Conservation (phyloP, 192 early-diverging fungal species). For the Backusella psychrophila region DNA sequence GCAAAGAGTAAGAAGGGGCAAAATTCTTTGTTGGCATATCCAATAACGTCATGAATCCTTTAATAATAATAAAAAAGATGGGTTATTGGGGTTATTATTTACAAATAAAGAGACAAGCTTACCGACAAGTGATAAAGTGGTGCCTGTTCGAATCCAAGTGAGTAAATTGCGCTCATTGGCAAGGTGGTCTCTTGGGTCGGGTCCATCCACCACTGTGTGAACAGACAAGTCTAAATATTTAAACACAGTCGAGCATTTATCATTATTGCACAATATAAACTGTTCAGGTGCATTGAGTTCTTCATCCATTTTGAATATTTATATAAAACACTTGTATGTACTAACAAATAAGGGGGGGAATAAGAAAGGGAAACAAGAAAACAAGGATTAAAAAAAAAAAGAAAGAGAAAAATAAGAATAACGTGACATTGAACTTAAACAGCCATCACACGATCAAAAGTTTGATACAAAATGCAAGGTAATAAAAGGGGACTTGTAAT, state of each 20-base stretch:
- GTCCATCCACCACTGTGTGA: slow-evolving; percentile 17
- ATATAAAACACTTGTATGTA: not conserved
- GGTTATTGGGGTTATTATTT: not conserved
- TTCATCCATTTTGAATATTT: not conserved
- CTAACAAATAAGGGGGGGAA: not conserved
- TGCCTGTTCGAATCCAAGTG: slow-evolving; percentile 30
- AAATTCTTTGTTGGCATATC: slow-evolving; percentile 17
- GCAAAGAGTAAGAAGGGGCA: slow-evolving; percentile 13
- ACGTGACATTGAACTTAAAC: slow-evolving; percentile 1
- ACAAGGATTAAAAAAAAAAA: too few species aligned
- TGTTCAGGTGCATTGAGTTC: slow-evolving; percentile 8
- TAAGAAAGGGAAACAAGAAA: slow-evolving; percentile 1
- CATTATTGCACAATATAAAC: slow-evolving; percentile 23
- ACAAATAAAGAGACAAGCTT: not conserved
- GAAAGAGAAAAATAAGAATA: not conserved
- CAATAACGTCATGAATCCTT: slow-evolving; percentile 13
- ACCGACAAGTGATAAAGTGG: slow-evolving; percentile 26
- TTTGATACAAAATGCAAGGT: not conserved
- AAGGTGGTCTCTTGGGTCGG: slow-evolving; percentile 31
- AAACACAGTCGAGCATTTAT: slow-evolving; percentile 18
- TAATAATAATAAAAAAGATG: not conserved
- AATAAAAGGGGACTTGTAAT: not conserved
- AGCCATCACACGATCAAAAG: not conserved
- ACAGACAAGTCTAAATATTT: slow-evolving; percentile 28
- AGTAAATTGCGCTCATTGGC: slow-evolving; percentile 35